Evolutionary conservation across 352 stramenopile genomes (phyloP).

Genomic region (Nothophytophthora sp.): DNA sequence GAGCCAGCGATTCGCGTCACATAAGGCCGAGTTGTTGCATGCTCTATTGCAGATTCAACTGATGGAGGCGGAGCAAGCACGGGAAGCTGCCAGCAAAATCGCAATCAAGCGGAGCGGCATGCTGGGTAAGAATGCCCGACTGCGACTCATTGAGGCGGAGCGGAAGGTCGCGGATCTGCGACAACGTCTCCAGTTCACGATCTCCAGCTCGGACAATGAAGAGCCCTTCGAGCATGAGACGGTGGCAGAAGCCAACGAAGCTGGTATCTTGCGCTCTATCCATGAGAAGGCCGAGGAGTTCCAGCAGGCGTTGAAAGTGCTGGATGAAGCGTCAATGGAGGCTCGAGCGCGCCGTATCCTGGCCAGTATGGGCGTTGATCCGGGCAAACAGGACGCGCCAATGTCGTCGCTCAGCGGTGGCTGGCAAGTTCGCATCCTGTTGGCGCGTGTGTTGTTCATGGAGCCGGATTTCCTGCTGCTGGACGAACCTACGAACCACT

Average conservation of each 20-base stretch:
- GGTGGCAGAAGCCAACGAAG: slow-evolving; percentile 27
- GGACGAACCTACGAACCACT: slow-evolving; percentile 93
- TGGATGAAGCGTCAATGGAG: slow-evolving; percentile 60
- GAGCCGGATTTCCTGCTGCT: slow-evolving; percentile 91
- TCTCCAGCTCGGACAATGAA: background rate
- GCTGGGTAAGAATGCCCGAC: slow-evolving; percentile 44
- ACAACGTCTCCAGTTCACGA: slow-evolving; percentile 26
- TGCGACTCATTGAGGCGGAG: slow-evolving; percentile 46
- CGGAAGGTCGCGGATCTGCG: slow-evolving; percentile 31
- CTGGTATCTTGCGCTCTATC: slow-evolving; percentile 36
- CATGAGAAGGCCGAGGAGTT: slow-evolving; percentile 45
- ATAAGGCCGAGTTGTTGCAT: slow-evolving; percentile 39
- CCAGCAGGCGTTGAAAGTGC: slow-evolving; percentile 41
- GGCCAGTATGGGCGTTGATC: slow-evolving; percentile 70
- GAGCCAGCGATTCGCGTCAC: slow-evolving; percentile 20
- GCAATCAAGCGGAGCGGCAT: slow-evolving; percentile 62
- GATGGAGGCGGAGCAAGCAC: slow-evolving; percentile 36
- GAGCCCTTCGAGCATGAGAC: slow-evolving; percentile 20
- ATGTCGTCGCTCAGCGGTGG: slow-evolving; percentile 54
- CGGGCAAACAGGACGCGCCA: slow-evolving; percentile 74
- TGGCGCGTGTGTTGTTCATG: slow-evolving; percentile 66
- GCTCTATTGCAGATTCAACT: slow-evolving; percentile 35
- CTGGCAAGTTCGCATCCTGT: slow-evolving; percentile 64
- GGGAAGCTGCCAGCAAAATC: slow-evolving; percentile 41
- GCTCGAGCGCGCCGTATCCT: slow-evolving; percentile 48